These are phyloP conservation scores for Aspergillus candidus DNA, from an alignment of 2,329 filamentous ascomycete species.

Conservation along the genomic window DNA sequence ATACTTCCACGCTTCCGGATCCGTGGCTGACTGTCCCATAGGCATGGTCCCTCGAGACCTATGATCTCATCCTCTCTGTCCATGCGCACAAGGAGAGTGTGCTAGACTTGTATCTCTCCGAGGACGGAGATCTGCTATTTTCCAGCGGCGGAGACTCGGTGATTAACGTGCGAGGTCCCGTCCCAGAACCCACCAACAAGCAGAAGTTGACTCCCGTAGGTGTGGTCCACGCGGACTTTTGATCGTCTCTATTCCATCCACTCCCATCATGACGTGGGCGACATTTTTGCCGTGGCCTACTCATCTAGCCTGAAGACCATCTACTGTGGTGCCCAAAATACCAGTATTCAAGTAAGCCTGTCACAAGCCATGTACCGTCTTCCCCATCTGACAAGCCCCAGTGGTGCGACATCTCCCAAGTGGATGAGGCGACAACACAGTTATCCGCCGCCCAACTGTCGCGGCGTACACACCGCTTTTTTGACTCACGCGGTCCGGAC, in stretches of 20 bases:
- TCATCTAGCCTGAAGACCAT: conserved; percentile 72
- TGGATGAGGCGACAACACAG: conserved; percentile 57
- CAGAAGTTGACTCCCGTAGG: conserved; percentile 31
- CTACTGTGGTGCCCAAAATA: conserved; percentile 91
- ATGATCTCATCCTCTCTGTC: conserved; percentile 69
- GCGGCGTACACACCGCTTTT: conserved; percentile 77
- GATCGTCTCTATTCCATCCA: conserved; percentile 81
- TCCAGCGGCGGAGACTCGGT: conserved; percentile 91
- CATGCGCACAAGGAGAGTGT: conserved; percentile 90
- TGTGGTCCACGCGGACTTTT: conserved; percentile 77
- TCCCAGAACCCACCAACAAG: no score
- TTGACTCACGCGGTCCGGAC: conserved; percentile 81
- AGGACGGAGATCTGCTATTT: conserved; percentile 70
- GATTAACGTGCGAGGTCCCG: conserved; percentile 62
- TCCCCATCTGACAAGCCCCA: conserved; percentile 16
- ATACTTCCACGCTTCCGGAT: background rate
- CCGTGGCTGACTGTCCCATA: conserved; percentile 21
- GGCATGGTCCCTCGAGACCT: conserved; percentile 84
- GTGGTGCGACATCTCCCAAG: conserved; percentile 70
- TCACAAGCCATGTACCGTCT: background rate
- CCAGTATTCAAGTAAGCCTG: conserved; percentile 65
- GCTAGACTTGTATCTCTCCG: conserved; percentile 73
- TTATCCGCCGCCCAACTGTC: conserved; percentile 66
- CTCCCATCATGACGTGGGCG: conserved; percentile 87
- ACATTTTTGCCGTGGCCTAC: conserved; percentile 93